Conservation (phyloP, 345 rosid genomes). For the Theobroma cacao region DNA sequence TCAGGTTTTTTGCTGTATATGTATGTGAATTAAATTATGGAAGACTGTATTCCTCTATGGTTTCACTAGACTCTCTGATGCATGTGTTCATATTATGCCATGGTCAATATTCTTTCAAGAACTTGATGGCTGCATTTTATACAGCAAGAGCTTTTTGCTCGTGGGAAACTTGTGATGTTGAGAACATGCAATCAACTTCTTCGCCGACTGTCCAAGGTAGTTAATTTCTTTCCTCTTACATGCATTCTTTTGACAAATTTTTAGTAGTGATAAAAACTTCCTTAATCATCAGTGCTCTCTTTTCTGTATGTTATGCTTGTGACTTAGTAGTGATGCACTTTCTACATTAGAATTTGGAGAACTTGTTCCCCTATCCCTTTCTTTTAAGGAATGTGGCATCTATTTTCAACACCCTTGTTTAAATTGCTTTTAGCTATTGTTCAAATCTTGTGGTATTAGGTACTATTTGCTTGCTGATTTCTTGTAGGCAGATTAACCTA, state of each 20-base stretch:
- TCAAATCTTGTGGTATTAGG: background rate
- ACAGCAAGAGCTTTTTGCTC: slow-evolving; percentile 99
- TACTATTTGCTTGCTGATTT: background rate
- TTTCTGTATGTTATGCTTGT: background rate
- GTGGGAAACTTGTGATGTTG: slow-evolving; percentile 98
- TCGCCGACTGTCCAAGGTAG: slow-evolving; percentile 94
- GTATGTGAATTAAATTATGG: background rate
- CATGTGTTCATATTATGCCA: slow-evolving; percentile 1
- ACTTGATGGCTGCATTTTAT: background rate
- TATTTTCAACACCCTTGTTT: background rate
- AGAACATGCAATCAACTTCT: slow-evolving; percentile 99
- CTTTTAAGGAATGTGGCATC: background rate
- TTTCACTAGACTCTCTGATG: background rate
- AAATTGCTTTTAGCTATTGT: background rate
- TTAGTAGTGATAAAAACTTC: background rate
- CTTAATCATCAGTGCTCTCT: background rate
- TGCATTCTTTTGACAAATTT: background rate
- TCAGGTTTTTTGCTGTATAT: background rate
- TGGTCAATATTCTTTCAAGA: slow-evolving; percentile 4
- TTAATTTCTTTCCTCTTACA: slow-evolving; percentile 7
- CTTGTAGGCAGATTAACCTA: background rate
- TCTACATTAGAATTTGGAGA: background rate
- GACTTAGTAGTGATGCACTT: background rate
- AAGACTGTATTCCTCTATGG: background rate
- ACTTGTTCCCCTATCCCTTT: background rate